Percentiles rank a stretch among this genome's conserved stretches.
These are phyloP conservation scores for Trichophyton rubrum DNA, from an alignment of 2,329 filamentous ascomycete genomes.

Conservation along the genomic window DNA sequence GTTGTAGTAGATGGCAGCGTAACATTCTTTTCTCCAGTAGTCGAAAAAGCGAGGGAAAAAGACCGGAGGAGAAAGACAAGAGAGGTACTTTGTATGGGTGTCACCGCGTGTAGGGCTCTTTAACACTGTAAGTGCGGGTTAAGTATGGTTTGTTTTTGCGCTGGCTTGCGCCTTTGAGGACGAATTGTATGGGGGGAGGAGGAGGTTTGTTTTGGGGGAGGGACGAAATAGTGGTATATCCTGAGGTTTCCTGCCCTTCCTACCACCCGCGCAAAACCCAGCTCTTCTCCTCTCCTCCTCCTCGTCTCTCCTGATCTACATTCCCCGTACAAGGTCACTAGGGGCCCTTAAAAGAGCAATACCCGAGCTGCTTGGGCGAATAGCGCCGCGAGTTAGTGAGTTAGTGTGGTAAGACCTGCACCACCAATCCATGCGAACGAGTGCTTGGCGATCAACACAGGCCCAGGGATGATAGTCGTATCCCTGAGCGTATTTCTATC, in stretches of 20 bases:
- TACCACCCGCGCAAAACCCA: neutral
- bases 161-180: neutral
- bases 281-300: neutral
- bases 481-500: neutral
- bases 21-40: neutral
- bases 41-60: neutral
- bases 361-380: neutral
- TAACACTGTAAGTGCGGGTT: neutral
- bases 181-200: neutral
- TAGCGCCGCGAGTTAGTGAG: neutral
- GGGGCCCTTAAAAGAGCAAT: neutral
- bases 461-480: neutral
- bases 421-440: constrained; percentile 3
- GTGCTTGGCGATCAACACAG: neutral
- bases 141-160: neutral
- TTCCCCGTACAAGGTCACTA: neutral
- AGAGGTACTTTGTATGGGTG: neutral
- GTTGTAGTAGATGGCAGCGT: constrained; percentile 5
- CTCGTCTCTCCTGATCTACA: neutral
- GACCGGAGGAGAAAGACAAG: neutral
- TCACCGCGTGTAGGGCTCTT: neutral
- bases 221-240: constrained; percentile 1
- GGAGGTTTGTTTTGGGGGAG: no score
- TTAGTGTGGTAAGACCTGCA: constrained; percentile 3
- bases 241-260: neutral